Evolutionary conservation across 192 early-diverging fungal species (phyloP).

Genomic region (Geranomyces variabilis): DNA sequence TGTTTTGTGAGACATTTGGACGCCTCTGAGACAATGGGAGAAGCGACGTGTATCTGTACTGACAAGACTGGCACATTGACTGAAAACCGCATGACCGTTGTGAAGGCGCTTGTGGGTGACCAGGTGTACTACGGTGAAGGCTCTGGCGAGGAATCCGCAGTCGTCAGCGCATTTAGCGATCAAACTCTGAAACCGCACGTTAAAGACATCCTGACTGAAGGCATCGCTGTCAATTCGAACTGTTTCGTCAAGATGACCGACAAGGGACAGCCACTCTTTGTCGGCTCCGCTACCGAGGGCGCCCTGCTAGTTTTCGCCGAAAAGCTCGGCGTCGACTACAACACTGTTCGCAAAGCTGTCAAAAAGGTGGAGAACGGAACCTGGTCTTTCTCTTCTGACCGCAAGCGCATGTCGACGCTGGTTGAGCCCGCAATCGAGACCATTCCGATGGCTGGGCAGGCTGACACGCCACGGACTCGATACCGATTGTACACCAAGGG

Average conservation of each 20-base stretch:
- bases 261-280: slow-evolving; percentile 48
- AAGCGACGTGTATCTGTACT: slow-evolving; percentile 66
- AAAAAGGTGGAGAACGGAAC: slow-evolving; percentile 56
- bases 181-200: slow-evolving; percentile 41
- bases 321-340: slow-evolving; percentile 55
- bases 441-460: slow-evolving; percentile 6
- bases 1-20: slow-evolving; percentile 67
- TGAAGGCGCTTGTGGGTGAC: slow-evolving; percentile 51
- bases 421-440: slow-evolving; percentile 30
- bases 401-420: slow-evolving; percentile 62
- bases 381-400: slow-evolving; percentile 60
- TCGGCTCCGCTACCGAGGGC: slow-evolving; percentile 64
- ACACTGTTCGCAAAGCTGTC: slow-evolving; percentile 38
- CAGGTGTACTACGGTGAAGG: slow-evolving; percentile 56
- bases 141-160: slow-evolving; percentile 49
- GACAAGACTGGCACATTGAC: slow-evolving; percentile 69
- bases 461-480: slow-evolving; percentile 7
- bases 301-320: slow-evolving; percentile 53
- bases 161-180: slow-evolving; percentile 33
- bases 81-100: slow-evolving; percentile 67
- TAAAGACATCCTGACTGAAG: slow-evolving; percentile 46
- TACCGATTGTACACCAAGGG: slow-evolving; percentile 62
- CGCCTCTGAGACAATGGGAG: slow-evolving; percentile 67
- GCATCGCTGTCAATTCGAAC: slow-evolving; percentile 56
- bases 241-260: slow-evolving; percentile 61